Conservation (phyloP, 75 land plant species). For the Isoetes taiwanensis region DNA sequence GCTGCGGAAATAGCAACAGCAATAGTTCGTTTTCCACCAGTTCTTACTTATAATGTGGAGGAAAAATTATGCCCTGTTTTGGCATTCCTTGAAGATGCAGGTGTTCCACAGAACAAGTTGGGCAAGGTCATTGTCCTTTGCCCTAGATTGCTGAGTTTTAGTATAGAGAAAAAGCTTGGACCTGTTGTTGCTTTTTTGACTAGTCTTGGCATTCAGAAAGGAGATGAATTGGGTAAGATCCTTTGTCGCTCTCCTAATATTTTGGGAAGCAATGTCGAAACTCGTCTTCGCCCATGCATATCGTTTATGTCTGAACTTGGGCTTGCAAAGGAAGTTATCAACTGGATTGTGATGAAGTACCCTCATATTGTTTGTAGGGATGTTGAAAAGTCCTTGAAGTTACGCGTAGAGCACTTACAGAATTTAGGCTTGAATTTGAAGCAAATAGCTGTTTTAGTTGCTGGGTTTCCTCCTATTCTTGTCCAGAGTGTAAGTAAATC, state of each 20-base stretch:
- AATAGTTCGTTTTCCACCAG: constrained; percentile 53
- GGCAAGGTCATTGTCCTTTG: constrained; percentile 43
- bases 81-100: constrained; percentile 65
- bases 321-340: constrained; percentile 30
- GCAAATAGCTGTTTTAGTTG: constrained; percentile 42
- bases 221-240: constrained; percentile 56
- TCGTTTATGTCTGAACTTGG: constrained; percentile 56
- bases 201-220: constrained; percentile 39
- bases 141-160: constrained; percentile 82
- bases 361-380: constrained; percentile 75
- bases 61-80: constrained; percentile 83
- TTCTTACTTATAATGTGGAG: constrained; percentile 69
- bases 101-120: constrained; percentile 45
- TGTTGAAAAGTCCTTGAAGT: constrained; percentile 44
- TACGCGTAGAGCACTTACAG: constrained; percentile 35
- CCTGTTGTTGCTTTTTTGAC: constrained; percentile 49
- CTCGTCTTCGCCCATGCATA: constrained; percentile 46
- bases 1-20: constrained; percentile 49
- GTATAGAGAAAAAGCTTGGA: constrained; percentile 63
- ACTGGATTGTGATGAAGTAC: constrained; percentile 35
- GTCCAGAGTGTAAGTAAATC: constrained; percentile 70
- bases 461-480: constrained; percentile 70
- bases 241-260: constrained; percentile 50
- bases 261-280: constrained; percentile 72
- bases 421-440: constrained; percentile 32